Conservation (phyloP, 805 yeast species). For the Wickerhamiella domercqiae region DNA sequence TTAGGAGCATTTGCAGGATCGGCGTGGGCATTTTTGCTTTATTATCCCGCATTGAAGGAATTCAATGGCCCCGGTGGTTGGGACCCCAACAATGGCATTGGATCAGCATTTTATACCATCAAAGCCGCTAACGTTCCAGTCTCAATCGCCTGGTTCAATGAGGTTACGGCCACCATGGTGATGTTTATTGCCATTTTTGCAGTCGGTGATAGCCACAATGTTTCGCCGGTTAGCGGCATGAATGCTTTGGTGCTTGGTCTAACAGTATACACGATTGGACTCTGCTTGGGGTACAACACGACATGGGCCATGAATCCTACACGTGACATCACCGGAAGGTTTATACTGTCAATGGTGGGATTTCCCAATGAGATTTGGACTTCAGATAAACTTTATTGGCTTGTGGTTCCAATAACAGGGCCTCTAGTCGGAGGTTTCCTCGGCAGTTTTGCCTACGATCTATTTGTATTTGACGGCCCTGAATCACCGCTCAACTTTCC, state of each 20-base stretch:
- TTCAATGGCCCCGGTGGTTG: slow-evolving; percentile 24
- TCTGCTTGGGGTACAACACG: slow-evolving; percentile 37
- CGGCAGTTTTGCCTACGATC: slow-evolving; percentile 39
- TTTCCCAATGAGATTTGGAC: slow-evolving; percentile 30
- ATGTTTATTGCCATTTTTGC: slow-evolving; percentile 35
- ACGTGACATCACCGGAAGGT: slow-evolving; percentile 40
- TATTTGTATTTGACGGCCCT: slow-evolving; percentile 35
- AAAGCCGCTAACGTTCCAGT: slow-evolving; percentile 2
- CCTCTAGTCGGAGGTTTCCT: slow-evolving; percentile 33
- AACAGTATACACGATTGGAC: slow-evolving; percentile 32
- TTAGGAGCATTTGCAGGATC: slow-evolving; percentile 29
- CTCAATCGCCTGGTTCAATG: slow-evolving; percentile 33
- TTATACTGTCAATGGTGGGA: slow-evolving; percentile 35
- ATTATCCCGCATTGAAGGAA: slow-evolving; percentile 22
- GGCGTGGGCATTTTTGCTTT: slow-evolving; percentile 32
- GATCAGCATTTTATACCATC: neutral
- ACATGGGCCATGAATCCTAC: slow-evolving; percentile 41
- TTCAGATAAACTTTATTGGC: slow-evolving; percentile 7
- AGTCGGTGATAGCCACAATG: slow-evolving; percentile 36
- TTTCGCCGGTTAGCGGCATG: slow-evolving; percentile 28
- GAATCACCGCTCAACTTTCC: slow-evolving; percentile 35
- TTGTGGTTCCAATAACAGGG: slow-evolving; percentile 27
- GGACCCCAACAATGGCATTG: neutral
- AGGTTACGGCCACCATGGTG: slow-evolving; percentile 31
- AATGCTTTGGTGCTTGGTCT: slow-evolving; percentile 35